Percentiles rank a stretch among this genome's conserved stretches.
Conservation (phyloP, 164 flowering plant genomes). For the Nelumbo lutea region DNA sequence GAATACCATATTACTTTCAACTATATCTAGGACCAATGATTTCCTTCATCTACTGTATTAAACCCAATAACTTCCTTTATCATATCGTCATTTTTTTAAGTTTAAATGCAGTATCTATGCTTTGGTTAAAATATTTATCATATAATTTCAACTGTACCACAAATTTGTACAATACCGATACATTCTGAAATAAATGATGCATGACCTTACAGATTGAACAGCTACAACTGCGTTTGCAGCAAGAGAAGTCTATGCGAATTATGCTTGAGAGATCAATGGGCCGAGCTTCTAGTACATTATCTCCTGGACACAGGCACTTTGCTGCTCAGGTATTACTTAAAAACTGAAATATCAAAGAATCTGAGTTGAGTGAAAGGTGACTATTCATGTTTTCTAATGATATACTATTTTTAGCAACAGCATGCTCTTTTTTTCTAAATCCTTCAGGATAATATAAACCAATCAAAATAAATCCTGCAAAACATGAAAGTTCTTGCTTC, state of each 20-base stretch:
- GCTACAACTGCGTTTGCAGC: conserved; percentile 62
- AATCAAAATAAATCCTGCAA: neutral
- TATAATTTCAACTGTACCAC: neutral
- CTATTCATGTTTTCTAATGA: neutral
- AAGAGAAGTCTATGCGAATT: conserved; percentile 71
- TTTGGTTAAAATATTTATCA: neutral
- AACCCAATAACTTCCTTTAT: no score
- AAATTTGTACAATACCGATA: neutral
- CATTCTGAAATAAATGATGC: neutral
- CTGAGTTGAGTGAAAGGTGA: neutral
- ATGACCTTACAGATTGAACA: conserved; percentile 57
- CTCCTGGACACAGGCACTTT: conserved; percentile 88
- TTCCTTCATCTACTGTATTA: no score
- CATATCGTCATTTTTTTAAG: neutral
- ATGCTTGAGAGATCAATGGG: conserved; percentile 89
- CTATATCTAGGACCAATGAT: no score
- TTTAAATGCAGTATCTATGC: neutral
- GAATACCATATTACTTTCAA: no score
- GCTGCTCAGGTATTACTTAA: conserved; percentile 55
- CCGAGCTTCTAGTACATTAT: conserved; percentile 77
- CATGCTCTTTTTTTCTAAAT: no score
- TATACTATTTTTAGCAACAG: neutral
- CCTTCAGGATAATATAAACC: no score
- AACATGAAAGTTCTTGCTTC: neutral
- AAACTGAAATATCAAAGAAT: neutral